Evolutionary conservation across 768 basidiomycete genomes (phyloP).

Genomic region (Hortiboletus campestris): DNA sequence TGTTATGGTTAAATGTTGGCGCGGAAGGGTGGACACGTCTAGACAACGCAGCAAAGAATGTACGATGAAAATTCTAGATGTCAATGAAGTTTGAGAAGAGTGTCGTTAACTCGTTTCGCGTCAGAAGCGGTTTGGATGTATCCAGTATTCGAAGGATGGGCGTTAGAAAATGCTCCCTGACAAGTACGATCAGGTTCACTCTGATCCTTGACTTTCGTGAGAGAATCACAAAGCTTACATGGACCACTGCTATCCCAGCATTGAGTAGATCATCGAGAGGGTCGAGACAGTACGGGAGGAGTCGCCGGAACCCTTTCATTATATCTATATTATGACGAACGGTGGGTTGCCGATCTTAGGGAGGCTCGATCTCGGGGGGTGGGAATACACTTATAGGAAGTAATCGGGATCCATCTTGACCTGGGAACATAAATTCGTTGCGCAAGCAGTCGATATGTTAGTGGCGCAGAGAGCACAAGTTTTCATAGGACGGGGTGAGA

Average conservation of each 20-base stretch:
- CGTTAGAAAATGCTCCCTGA: conserved; percentile 62
- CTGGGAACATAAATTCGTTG: conserved; percentile 42
- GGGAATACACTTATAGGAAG: conserved; percentile 40
- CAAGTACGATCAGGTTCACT: conserved; percentile 30
- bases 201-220: conserved; percentile 22
- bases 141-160: conserved; percentile 78
- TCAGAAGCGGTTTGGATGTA: conserved; percentile 62
- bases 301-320: conserved; percentile 26
- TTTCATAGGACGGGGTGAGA: conserved; percentile 52
- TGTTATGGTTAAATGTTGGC: conserved; percentile 27
- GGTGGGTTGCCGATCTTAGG: conserved; percentile 42
- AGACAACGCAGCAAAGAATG: conserved; percentile 64
- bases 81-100: conserved; percentile 89
- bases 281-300: conserved; percentile 33
- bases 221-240: conserved; percentile 30
- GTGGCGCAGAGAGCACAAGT: conserved; percentile 45
- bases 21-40: conserved; percentile 33
- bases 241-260: conserved; percentile 41
- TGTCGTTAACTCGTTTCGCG: conserved; percentile 63
- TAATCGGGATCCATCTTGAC: conserved; percentile 37
- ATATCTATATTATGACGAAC: conserved; percentile 50
- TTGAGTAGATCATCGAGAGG: conserved; percentile 39
- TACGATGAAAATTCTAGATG: conserved; percentile 85
- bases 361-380: conserved; percentile 29
- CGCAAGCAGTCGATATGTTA: conserved; percentile 50